Percentiles rank a stretch among this genome's conserved stretches.
Conservation (phyloP, 306 rosid species). For the Ziziphus jujuba region DNA sequence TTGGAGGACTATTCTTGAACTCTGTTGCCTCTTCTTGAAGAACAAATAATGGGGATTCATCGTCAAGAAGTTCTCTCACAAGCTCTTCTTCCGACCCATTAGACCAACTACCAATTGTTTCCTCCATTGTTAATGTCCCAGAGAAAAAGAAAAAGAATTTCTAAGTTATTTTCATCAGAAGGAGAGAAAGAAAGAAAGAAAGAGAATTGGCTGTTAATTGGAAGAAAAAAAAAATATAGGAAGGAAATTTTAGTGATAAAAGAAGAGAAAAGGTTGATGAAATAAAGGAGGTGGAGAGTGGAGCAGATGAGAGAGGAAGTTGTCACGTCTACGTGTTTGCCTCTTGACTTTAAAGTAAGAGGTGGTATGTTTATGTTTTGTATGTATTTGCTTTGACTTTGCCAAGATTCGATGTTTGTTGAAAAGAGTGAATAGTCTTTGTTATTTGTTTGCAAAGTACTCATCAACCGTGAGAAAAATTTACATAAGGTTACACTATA, state of each 20-base stretch:
- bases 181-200: conserved; percentile 19
- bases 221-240: not conserved
- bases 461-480: too few relatives aligned
- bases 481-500: too few relatives aligned
- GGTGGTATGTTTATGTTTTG: conserved; percentile 36
- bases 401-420: not conserved
- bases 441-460: not conserved
- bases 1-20: conserved; percentile 6
- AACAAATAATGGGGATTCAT: conserved; percentile 54
- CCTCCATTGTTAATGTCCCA: conserved; percentile 38
- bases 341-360: conserved; percentile 58
- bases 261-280: conserved; percentile 18
- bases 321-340: conserved; percentile 48
- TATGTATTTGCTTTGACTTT: conserved; percentile 67
- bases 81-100: conserved; percentile 66
- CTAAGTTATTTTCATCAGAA: not conserved
- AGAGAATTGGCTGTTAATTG: too few relatives aligned
- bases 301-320: conserved; percentile 55
- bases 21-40: conserved; percentile 28
- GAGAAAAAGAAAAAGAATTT: conserved; percentile 7
- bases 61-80: conserved; percentile 67
- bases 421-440: conserved; percentile 18
- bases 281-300: conserved; percentile 41
- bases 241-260: not conserved
- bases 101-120: conserved; percentile 44